Evolutionary conservation across 2,329 filamentous ascomycete species (phyloP).

Genomic region (Elsinoe arachidis): DNA sequence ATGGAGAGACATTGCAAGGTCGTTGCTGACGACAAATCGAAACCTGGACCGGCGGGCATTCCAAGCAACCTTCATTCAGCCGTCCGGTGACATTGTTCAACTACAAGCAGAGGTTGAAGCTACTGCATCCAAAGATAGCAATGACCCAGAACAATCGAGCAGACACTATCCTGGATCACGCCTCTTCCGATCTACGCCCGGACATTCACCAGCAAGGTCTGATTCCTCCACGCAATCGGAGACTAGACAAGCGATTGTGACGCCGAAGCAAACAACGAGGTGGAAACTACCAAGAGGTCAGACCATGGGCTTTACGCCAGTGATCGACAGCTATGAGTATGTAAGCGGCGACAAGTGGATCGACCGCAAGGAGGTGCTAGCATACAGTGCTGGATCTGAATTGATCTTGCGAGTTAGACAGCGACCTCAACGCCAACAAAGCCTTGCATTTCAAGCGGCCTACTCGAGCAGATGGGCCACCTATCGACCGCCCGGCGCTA

Average conservation of each 20-base stretch:
- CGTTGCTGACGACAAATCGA: conserved; percentile 47
- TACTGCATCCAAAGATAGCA: conserved; percentile 21
- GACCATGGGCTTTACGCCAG: conserved; percentile 53
- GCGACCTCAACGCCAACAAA: conserved; percentile 24
- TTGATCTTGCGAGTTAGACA: conserved; percentile 44
- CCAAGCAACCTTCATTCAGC: conserved; percentile 45
- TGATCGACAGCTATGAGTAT: conserved; percentile 50
- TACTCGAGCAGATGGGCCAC: conserved; percentile 35
- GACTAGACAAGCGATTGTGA: background rate
- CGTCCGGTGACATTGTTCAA: conserved; percentile 27
- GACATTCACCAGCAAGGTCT: conserved; percentile 2
- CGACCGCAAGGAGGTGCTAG: conserved; percentile 47
- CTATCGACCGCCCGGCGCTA: conserved; percentile 43
- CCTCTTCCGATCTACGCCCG: conserved; percentile 6
- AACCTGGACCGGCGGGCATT: conserved; percentile 51
- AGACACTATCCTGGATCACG: background rate
- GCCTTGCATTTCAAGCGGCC: background rate
- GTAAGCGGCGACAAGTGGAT: conserved; percentile 38
- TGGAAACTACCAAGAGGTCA: conserved; percentile 37
- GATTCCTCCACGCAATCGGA: conserved; percentile 2
- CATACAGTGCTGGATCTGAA: conserved; percentile 53
- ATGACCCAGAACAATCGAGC: background rate
- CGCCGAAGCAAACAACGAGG: conserved; percentile 22
- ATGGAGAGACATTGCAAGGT: conserved; percentile 44
- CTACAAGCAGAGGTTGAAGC: background rate